A percentile compares a stretch with the other conserved stretches of the same genome.
phyloP scores from a whole-genome alignment of 306 rosid genomes.

The Argentina anserina region DNA sequence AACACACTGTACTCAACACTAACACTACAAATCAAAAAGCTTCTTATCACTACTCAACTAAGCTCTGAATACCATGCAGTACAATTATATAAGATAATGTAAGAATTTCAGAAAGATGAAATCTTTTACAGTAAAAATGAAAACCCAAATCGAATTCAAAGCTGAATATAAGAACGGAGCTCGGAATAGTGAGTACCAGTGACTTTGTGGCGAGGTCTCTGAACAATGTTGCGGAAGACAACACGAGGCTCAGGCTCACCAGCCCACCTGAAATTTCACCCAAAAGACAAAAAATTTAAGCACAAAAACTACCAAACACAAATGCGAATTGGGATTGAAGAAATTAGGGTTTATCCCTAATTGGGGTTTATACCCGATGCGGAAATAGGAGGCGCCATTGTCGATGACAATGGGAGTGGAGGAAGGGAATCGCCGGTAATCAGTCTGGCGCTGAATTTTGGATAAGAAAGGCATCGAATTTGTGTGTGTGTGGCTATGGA shows the following conservation, averaged over 20 bases:
- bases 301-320: neutral
- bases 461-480: slow-evolving; percentile 60
- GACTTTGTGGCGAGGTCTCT: slow-evolving; percentile 92
- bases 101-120: neutral
- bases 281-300: neutral
- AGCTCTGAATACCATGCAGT: neutral
- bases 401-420: slow-evolving; percentile 77
- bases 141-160: neutral
- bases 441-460: slow-evolving; percentile 53
- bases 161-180: neutral
- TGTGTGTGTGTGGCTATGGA: neutral
- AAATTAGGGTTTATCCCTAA: slow-evolving; percentile 47
- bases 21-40: neutral
- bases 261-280: slow-evolving; percentile 61
- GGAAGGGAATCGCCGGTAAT: slow-evolving; percentile 48
- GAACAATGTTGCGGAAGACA: slow-evolving; percentile 96
- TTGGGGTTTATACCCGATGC: slow-evolving; percentile 52
- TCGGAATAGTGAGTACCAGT: slow-evolving; percentile 47
- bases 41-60: neutral
- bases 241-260: slow-evolving; percentile 94
- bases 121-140: neutral
- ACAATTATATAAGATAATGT: neutral
- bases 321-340: neutral
- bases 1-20: neutral
- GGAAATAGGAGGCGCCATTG: slow-evolving; percentile 86